Base-by-base conservation (phyloP, 2,329 filamentous ascomycete genomes). In the Ascochyta fabae region DNA sequence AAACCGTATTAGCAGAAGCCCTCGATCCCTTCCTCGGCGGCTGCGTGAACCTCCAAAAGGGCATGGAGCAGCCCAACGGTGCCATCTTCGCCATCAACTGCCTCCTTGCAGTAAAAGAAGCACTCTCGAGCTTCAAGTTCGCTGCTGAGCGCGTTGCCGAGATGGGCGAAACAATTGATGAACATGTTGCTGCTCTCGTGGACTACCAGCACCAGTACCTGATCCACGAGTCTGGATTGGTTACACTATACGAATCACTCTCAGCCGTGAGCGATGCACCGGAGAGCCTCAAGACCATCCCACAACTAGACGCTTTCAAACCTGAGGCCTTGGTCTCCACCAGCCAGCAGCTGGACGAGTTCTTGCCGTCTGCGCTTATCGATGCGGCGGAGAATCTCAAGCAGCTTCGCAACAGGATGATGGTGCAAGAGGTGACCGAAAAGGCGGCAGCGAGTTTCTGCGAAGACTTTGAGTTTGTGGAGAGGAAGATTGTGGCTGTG, bases 341-440 rank as follows among this genome's bases (percentile, higher is more conserved):
- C 2, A 91, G 91, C 66, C 90, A 93, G 66, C 84, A 83, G 36
- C 81, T 99, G 6, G 95, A 99, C 69, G 88, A 92, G 58, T 99
- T 98, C 77, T 80, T 99, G 23, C 93, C 95, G 0, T 96, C 92
- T 1, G 95, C 94, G 3, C 82, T 96, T 27, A 94, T 97, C 81
- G 95, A 99, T 72, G 93, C 93, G 3, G 87, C 91, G 65, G 90
- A 95, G 46, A 91, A 92, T 57, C 76, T 98, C 24, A 88, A 88
- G 61, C 81, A 85, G 38, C 78, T 99, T 1, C 87, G 89, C 59
- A 90, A 91, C 67, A 85, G 89, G 1, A 82, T 81, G 10, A 78
- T 96, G 53, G 88, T 89, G 13, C 85, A 91, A 43, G 82, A 87
- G 42, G 85, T 96, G 44, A 95, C 91, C 0, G 91, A 96, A 66